These are phyloP conservation scores for Toxicodendron radicans DNA, from an alignment of 345 rosid species.

Conservation along the genomic window DNA sequence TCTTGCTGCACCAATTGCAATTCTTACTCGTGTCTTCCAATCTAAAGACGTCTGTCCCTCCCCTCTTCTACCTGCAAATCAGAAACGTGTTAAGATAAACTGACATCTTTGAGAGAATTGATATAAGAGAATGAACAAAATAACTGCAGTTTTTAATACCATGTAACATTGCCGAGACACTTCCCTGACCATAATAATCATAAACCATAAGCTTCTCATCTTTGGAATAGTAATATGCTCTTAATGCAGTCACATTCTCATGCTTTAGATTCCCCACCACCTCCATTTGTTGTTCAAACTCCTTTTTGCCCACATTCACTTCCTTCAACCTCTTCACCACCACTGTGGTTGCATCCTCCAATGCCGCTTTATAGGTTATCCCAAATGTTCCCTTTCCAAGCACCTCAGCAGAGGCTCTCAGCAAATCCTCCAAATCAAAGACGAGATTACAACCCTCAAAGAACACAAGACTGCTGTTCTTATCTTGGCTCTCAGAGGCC, in stretches of 20 bases:
- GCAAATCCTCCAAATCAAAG: slow-evolving; percentile 81
- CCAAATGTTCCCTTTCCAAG: slow-evolving; percentile 94
- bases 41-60: slow-evolving; percentile 54
- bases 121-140: background rate
- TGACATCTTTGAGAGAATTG: background rate
- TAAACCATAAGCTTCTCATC: slow-evolving; percentile 95
- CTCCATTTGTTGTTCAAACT: slow-evolving; percentile 92
- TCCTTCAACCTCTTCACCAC: slow-evolving; percentile 96
- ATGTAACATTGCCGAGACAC: slow-evolving; percentile 72
- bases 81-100: background rate
- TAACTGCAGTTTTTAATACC: slow-evolving; percentile 38
- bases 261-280: slow-evolving; percentile 69
- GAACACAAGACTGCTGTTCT: slow-evolving; percentile 67
- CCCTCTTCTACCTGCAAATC: slow-evolving; percentile 58
- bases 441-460: slow-evolving; percentile 81
- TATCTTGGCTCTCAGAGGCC: slow-evolving; percentile 54
- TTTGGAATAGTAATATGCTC: slow-evolving; percentile 85
- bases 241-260: slow-evolving; percentile 71
- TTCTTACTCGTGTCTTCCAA: slow-evolving; percentile 77
- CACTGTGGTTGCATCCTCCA: slow-evolving; percentile 80
- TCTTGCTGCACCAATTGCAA: slow-evolving; percentile 77
- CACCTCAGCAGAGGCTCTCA: slow-evolving; percentile 98
- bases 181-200: slow-evolving; percentile 67
- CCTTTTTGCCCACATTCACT: slow-evolving; percentile 60
- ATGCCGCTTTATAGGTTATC: slow-evolving; percentile 78